Evolutionary conservation across 441 rosid genomes (phyloP).

Genomic region (Aleurites moluccanus): DNA sequence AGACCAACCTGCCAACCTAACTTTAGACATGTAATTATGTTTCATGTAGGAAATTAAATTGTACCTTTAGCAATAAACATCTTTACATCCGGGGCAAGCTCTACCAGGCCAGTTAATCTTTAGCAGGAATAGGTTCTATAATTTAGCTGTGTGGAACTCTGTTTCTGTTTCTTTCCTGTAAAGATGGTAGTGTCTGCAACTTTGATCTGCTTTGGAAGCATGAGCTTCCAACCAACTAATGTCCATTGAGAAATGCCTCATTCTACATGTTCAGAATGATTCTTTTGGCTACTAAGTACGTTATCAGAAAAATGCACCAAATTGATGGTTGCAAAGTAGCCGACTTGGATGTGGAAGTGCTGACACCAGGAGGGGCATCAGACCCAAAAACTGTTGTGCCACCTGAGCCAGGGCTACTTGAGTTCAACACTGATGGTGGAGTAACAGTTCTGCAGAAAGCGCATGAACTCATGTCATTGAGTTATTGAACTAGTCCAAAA

Average conservation of each 20-base stretch:
- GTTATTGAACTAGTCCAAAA: background rate
- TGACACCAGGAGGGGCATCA: constrained; percentile 47
- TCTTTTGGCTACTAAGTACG: constrained; percentile 34
- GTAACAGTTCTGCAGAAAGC: constrained; percentile 52
- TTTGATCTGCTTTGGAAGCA: constrained; percentile 20
- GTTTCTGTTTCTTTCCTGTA: constrained; percentile 24
- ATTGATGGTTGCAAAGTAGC: constrained; percentile 31
- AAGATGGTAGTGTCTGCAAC: constrained; percentile 10
- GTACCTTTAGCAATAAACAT: constrained; percentile 23
- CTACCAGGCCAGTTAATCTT: constrained; percentile 22
- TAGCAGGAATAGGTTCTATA: constrained; percentile 10
- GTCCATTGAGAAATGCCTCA: constrained; percentile 17
- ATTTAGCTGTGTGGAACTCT: constrained; percentile 6
- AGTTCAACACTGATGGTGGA: constrained; percentile 63
- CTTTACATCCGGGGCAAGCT: constrained; percentile 31
- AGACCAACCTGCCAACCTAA: constrained; percentile 23
- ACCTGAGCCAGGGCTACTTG: constrained; percentile 55
- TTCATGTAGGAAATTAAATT: constrained; percentile 10
- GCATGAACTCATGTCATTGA: constrained; percentile 4
- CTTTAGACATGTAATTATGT: constrained; percentile 16
- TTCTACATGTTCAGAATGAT: constrained; percentile 41
- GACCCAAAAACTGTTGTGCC: constrained; percentile 46
- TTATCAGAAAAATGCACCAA: constrained; percentile 33
- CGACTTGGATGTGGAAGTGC: constrained; percentile 54
- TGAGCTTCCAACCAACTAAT: constrained; percentile 22